Conservation (phyloP, 1,139 yeast species). For the Nadsonia starkeyi-henricii region DNA sequence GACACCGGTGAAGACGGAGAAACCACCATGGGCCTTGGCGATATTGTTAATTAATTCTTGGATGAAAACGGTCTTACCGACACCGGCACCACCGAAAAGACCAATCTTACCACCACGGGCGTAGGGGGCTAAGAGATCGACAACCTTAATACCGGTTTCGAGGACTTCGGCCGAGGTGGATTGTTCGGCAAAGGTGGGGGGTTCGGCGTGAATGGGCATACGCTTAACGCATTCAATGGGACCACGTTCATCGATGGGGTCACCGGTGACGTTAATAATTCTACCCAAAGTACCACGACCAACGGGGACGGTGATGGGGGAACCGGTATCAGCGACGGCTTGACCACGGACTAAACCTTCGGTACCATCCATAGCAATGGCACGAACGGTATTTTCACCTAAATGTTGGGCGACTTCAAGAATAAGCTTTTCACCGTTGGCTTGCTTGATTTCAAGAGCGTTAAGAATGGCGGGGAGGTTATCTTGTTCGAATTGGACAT, state of each 20-base stretch:
- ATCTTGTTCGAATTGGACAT: constrained; percentile 96
- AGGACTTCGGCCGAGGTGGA: constrained; percentile 95
- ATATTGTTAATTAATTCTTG: constrained; percentile 99
- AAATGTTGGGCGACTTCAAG: constrained; percentile 98
- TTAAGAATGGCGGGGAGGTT: constrained; percentile 93
- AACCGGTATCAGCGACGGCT: constrained; percentile 82
- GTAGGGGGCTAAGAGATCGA: constrained; percentile 97
- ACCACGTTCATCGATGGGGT: constrained; percentile 99
- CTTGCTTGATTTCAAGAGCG: constrained; percentile 75
- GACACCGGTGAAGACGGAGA: constrained; percentile 99
- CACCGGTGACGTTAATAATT: constrained; percentile 97
- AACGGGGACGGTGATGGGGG: constrained; percentile 97
- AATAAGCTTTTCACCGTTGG: constrained; percentile 57
- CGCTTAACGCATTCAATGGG: constrained; percentile 84
- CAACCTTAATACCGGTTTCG: constrained; percentile 99
- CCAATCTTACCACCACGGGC: constrained; percentile 99
- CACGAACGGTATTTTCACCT: constrained; percentile 99
- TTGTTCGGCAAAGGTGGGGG: constrained; percentile 92
- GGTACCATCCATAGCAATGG: constrained; percentile 99
- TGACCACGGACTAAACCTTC: constrained; percentile 99
- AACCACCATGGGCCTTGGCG: constrained; percentile 99
- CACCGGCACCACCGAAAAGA: constrained; percentile 99
- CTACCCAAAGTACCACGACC: constrained; percentile 99
- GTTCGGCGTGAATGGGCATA: constrained; percentile 97
- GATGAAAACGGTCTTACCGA: constrained; percentile 99